Base-by-base conservation (phyloP, 2,329 filamentous ascomycete species). In the Pestalotiopsis sp. region DNA sequence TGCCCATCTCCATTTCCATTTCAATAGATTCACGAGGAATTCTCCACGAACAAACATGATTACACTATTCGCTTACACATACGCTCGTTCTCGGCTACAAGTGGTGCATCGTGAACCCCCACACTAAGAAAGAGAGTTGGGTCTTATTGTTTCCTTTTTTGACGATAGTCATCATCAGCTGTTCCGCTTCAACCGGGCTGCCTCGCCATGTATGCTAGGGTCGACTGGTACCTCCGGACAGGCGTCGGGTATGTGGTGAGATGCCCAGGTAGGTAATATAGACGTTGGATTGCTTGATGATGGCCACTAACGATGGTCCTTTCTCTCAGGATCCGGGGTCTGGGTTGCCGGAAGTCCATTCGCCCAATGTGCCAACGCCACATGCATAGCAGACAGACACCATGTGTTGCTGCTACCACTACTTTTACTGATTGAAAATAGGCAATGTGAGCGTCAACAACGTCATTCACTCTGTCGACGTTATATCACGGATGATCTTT, bases 71-170 rank as follows among this genome's bases (percentile, higher is more conserved):
- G 31, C 31, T 36, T 36, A 36, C 31, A n/a, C 38, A 36, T 62
- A 31, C 20, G 14, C 14, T 62, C 31, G 59, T 38, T 38, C 59
- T 62, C 59, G 59, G 59, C 36, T 62, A 62, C 27, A 40, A n/a
- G 36, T 20, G 31, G n/a, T 27, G 57, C 25, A 27, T 17, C n/a
- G 9, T 27, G 12, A 17, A 62, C 59, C 59, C 59, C 59, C 59
- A 62, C 59, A 62, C 59, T 62, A 62, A 62, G 59, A 62, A 40
- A 20, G 13, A 62, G 31, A 62, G 59, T 62, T 62, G 59, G 59
- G 59, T 62, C 59, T 62, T 27, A 40, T 62, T 27, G 31, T 38
- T 62, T 62, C 31, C 59, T 62, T 40, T 36, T 62, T 62, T 52
- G 31, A 62, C 59, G 36, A 62, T 62, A 20, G 59, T 36, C 27